Evolutionary conservation across 2,329 filamentous ascomycete genomes (phyloP).

Genomic region (Diaporthe sp.): DNA sequence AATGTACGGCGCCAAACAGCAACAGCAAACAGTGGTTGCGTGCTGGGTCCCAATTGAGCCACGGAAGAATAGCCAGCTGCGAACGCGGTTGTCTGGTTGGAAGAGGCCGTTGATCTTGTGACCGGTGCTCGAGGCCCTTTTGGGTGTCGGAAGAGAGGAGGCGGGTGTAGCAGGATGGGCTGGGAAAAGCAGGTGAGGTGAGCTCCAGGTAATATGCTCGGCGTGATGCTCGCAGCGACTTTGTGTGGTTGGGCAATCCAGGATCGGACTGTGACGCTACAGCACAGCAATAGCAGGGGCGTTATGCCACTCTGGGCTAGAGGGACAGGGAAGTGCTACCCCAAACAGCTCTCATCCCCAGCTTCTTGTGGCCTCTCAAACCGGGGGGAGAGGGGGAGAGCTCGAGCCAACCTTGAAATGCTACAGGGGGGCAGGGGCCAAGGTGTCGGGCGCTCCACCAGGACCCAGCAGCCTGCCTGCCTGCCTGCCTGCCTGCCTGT

Average conservation of each 20-base stretch:
- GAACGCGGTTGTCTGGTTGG: neutral
- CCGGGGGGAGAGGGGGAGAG: slow-evolving; percentile 29
- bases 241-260: slow-evolving; percentile 35
- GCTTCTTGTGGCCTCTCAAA: slow-evolving; percentile 34
- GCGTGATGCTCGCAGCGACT: slow-evolving; percentile 35
- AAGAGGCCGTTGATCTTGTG: slow-evolving; percentile 20
- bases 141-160: slow-evolving; percentile 27
- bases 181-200: slow-evolving; percentile 32
- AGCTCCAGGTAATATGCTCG: slow-evolving; percentile 37
- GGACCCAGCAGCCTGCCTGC: neutral
- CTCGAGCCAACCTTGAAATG: slow-evolving; percentile 26
- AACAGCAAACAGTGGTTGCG: neutral
- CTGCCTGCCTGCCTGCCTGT: neutral
- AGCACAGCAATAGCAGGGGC: slow-evolving; percentile 29
- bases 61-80: slow-evolving; percentile 18
- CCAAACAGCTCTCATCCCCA: slow-evolving; percentile 31
- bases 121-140: slow-evolving; percentile 21
- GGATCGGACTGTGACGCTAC: slow-evolving; percentile 28
- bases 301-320: slow-evolving; percentile 30
- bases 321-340: slow-evolving; percentile 29
- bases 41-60: slow-evolving; percentile 1
- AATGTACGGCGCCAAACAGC: neutral
- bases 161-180: slow-evolving; percentile 19
- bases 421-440: neutral
- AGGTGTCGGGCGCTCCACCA: slow-evolving; percentile 16